Conservation (phyloP, 768 basidiomycete genomes). For the Xanthoconium stramineum region DNA sequence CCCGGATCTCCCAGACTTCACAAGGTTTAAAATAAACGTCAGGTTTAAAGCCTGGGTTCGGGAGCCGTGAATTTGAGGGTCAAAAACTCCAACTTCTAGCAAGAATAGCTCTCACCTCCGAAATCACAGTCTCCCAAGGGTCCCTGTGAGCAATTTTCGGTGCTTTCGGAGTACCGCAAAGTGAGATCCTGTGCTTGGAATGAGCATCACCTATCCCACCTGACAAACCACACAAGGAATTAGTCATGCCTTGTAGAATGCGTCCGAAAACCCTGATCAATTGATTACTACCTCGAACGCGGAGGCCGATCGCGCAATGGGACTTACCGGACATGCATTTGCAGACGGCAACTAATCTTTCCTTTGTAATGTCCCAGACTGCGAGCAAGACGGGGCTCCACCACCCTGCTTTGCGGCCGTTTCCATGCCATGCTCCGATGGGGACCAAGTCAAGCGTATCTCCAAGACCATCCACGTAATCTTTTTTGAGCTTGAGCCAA, state of each 20-base stretch:
- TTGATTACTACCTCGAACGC: constrained; percentile 2
- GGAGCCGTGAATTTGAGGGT: not conserved
- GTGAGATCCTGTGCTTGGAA: constrained; percentile 49
- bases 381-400: constrained; percentile 89
- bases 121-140: constrained; percentile 60
- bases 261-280: constrained; percentile 72
- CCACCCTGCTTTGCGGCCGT: constrained; percentile 86
- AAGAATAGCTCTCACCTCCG: constrained; percentile 46
- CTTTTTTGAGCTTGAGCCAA: constrained; percentile 93
- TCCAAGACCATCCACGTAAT: constrained; percentile 79
- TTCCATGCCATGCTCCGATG: constrained; percentile 85
- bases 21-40: constrained; percentile 67
- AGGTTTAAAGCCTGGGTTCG: constrained; percentile 51
- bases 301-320: not conserved
- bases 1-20: constrained; percentile 88
- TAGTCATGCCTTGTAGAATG: constrained; percentile 63
- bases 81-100: not conserved
- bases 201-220: not conserved
- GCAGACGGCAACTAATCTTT: constrained; percentile 71
- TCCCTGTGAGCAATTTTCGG: constrained; percentile 49
- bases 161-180: constrained; percentile 57
- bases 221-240: not conserved
- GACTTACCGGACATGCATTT: constrained; percentile 83
- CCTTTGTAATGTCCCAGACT: constrained; percentile 62
- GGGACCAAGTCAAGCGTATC: constrained; percentile 73